phyloP scores from a whole-genome alignment of 1,139 yeast genomes.

The Pichia sp. region DNA sequence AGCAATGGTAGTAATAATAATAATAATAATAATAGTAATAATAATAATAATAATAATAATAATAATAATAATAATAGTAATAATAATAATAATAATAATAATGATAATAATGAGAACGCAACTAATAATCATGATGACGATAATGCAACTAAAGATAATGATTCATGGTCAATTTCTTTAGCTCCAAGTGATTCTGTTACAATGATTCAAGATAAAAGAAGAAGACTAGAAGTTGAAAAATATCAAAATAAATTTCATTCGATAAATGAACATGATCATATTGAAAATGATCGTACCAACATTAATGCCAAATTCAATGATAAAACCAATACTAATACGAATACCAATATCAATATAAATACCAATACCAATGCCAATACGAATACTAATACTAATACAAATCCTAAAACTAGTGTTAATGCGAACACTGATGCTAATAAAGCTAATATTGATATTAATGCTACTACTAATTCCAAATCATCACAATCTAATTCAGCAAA shows the following conservation, averaged over 20 bases:
- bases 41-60: not conserved
- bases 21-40: too few relatives aligned
- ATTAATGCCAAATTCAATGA: not conserved
- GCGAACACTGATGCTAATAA: not conserved
- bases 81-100: not conserved
- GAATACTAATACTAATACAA: not conserved
- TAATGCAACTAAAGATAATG: conserved; percentile 5
- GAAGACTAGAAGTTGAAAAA: not conserved
- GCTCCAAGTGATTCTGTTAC: conserved; percentile 21
- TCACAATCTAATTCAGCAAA: not conserved
- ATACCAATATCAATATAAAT: not conserved
- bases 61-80: not conserved
- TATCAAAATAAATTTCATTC: conserved; percentile 1
- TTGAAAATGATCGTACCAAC: not conserved
- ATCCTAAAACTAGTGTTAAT: not conserved
- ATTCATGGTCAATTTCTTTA: conserved; percentile 12
- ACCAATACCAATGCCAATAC: not conserved
- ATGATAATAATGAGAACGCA: not conserved
- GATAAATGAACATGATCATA: not conserved
- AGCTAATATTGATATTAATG: not conserved
- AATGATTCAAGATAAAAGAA: conserved; percentile 9
- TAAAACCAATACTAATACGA: not conserved
- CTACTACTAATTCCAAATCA: not conserved
- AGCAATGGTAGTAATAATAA: not conserved
- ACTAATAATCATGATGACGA: not conserved